Evolutionary conservation across 2,329 filamentous ascomycete genomes (phyloP).

Genomic region (Penicillium sp.): DNA sequence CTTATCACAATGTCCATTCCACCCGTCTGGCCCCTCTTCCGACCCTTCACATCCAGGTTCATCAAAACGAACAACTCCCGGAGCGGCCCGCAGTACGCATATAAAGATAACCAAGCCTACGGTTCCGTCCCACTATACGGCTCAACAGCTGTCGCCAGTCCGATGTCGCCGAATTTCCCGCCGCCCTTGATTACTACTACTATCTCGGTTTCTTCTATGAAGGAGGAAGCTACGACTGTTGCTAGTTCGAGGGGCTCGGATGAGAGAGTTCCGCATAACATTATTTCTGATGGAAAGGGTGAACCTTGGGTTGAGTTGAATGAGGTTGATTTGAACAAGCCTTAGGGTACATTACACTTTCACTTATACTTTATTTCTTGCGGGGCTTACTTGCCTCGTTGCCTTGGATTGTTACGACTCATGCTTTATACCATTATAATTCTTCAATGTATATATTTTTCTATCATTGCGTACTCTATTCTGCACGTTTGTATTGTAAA

Average conservation of each 20-base stretch:
- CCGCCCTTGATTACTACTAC: slow-evolving; percentile 18
- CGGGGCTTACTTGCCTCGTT: not conserved
- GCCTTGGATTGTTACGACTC: slow-evolving; percentile 1
- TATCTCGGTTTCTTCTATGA: slow-evolving; percentile 14
- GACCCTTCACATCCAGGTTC: slow-evolving; percentile 19
- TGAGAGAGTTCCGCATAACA: slow-evolving; percentile 1
- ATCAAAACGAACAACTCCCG: slow-evolving; percentile 13
- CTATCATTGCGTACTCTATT: not conserved
- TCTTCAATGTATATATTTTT: not conserved
- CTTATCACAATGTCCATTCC: slow-evolving; percentile 26
- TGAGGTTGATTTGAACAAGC: not conserved
- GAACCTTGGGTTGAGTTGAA: slow-evolving; percentile 12
- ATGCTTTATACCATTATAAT: slow-evolving; percentile 3
- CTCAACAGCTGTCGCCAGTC: slow-evolving; percentile 2
- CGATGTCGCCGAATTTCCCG: slow-evolving; percentile 14
- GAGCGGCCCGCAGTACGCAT: not conserved
- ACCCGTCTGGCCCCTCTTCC: slow-evolving; percentile 23
- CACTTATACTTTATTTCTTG: not conserved
- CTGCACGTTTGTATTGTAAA: not conserved
- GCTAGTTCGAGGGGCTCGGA: slow-evolving; percentile 4
- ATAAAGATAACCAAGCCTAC: not conserved
- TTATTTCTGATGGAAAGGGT: not conserved
- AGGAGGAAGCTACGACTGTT: slow-evolving; percentile 5
- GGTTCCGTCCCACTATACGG: not conserved
- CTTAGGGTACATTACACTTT: not conserved